A percentile compares a stretch with the other conserved stretches of the same genome.
Conservation (phyloP, 2,329 filamentous ascomycete genomes). For the Colletotrichum lupini region DNA sequence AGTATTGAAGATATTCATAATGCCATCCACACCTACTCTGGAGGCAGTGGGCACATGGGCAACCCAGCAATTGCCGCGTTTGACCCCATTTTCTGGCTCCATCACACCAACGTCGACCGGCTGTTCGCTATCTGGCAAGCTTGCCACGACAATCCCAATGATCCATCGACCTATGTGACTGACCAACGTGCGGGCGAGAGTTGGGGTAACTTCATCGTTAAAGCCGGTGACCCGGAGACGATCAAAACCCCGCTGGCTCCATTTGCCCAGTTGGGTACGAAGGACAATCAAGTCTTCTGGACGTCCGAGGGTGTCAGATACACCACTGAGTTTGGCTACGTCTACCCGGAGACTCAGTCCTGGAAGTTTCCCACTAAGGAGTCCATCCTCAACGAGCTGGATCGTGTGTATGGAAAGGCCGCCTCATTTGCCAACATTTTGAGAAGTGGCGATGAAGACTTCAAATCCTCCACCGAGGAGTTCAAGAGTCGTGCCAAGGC, state of each 20-base stretch:
- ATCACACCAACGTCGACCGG: constrained; percentile 32
- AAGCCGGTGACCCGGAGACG: constrained; percentile 38
- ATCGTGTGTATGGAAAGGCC: constrained; percentile 23
- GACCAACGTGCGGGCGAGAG: background rate
- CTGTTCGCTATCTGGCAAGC: constrained; percentile 33
- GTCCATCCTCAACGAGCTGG: constrained; percentile 37
- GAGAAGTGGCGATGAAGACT: constrained; percentile 4
- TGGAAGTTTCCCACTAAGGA: constrained; percentile 36
- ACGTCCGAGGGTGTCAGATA: constrained; percentile 41
- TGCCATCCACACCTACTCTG: constrained; percentile 47
- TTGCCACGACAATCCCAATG: constrained; percentile 18
- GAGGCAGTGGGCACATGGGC: constrained; percentile 53
- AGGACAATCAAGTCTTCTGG: constrained; percentile 39
- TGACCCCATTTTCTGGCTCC: constrained; percentile 73
- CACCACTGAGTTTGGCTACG: constrained; percentile 41
- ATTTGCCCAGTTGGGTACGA: constrained; percentile 37
- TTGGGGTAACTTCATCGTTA: constrained; percentile 45
- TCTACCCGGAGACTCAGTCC: constrained; percentile 42
- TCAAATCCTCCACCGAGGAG: constrained; percentile 9
- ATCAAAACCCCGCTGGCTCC: constrained; percentile 39
- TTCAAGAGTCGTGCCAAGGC: constrained; percentile 16
- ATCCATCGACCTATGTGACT: constrained; percentile 27
- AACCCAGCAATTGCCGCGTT: constrained; percentile 68
- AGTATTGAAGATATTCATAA: constrained; percentile 53
- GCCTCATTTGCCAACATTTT: constrained; percentile 30